Conservation (phyloP, 1,139 yeast genomes). For the Geotrichum bryndzae region DNA sequence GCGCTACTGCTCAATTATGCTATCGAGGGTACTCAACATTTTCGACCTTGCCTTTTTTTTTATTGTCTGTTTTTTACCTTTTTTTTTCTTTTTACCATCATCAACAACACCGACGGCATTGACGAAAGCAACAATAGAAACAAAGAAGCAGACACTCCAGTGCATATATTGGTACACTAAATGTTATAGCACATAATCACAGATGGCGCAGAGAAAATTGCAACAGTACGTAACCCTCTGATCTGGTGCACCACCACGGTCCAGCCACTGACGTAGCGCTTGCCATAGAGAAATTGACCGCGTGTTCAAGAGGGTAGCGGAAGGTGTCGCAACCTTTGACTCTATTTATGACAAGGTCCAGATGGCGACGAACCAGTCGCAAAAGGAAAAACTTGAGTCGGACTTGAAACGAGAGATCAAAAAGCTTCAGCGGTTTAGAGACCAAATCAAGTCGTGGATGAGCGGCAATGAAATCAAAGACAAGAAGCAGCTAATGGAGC, state of each 20-base stretch:
- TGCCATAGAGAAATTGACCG: slow-evolving; percentile 71
- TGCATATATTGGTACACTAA: too few relatives aligned
- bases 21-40: neutral
- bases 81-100: too few relatives aligned
- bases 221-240: slow-evolving; percentile 44
- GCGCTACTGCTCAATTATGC: too few relatives aligned
- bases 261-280: neutral
- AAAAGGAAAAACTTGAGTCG: slow-evolving; percentile 82
- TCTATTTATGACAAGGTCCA: slow-evolving; percentile 80
- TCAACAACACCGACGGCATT: too few relatives aligned
- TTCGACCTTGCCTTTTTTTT: too few relatives aligned
- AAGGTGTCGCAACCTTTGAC: slow-evolving; percentile 86
- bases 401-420: slow-evolving; percentile 94
- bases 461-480: slow-evolving; percentile 88
- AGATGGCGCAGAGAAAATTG: slow-evolving; percentile 61
- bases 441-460: slow-evolving; percentile 92
- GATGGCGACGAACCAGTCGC: slow-evolving; percentile 75
- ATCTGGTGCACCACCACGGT: slow-evolving; percentile 1
- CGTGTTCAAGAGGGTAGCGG: slow-evolving; percentile 87
- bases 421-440: slow-evolving; percentile 87
- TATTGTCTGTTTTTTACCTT: neutral
- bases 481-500: slow-evolving; percentile 71
- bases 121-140: too few relatives aligned
- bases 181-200: too few relatives aligned
- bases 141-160: too few relatives aligned